Evolutionary conservation across 768 basidiomycete genomes (phyloP).

Genomic region (Lactarius pseudohatsudake): DNA sequence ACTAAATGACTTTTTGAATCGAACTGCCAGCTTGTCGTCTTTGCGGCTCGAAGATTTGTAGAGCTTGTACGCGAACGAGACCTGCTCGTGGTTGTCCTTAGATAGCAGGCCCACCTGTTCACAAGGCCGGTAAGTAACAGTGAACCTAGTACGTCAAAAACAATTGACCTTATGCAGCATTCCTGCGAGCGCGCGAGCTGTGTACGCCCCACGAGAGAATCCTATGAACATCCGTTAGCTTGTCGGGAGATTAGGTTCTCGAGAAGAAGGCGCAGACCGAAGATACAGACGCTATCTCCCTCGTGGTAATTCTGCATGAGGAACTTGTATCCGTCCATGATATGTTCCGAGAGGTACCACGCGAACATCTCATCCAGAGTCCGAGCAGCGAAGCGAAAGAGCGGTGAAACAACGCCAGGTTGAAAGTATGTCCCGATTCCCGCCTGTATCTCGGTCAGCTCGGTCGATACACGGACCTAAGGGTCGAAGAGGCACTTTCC

Average conservation of each 20-base stretch:
- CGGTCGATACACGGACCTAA: too few relatives aligned
- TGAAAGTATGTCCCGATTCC: conserved; percentile 19
- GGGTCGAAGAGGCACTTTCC: not conserved
- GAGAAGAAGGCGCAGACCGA: conserved; percentile 45
- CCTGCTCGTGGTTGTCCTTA: conserved; percentile 63
- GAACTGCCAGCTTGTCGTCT: conserved; percentile 49
- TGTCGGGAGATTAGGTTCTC: not conserved
- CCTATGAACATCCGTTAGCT: conserved; percentile 43
- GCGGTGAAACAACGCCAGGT: conserved; percentile 17
- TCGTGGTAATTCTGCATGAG: conserved; percentile 72
- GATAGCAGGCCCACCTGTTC: conserved; percentile 70
- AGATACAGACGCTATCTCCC: conserved; percentile 74
- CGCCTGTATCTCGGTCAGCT: conserved; percentile 4
- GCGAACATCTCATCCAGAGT: conserved; percentile 17
- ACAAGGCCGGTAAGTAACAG: not conserved
- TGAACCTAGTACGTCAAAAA: not conserved
- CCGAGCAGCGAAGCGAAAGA: conserved; percentile 10
- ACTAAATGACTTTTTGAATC: conserved; percentile 74
- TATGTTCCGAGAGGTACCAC: conserved; percentile 19
- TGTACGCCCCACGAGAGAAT: conserved; percentile 72
- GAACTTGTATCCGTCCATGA: conserved; percentile 69
- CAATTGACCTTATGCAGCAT: conserved; percentile 61
- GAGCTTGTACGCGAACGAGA: conserved; percentile 72
- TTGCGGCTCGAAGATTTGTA: conserved; percentile 55
- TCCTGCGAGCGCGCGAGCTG: conserved; percentile 72